Conservation (phyloP, 768 basidiomycete species). For the Lentinula detonsa region DNA sequence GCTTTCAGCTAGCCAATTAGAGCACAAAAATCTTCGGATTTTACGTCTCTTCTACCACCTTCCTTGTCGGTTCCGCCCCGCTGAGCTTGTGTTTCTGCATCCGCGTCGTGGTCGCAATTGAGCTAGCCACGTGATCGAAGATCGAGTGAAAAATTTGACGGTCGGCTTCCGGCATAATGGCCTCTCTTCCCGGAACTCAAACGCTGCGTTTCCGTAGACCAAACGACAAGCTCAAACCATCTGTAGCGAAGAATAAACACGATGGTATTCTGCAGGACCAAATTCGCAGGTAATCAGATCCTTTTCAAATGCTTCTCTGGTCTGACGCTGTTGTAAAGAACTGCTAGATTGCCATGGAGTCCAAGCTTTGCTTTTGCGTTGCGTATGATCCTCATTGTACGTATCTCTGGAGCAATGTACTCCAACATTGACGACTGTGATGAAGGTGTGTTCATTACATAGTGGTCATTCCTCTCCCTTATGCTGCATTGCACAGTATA, state of each 20-base stretch:
- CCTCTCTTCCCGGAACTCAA: slow-evolving; percentile 19
- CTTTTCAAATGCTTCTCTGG: background rate
- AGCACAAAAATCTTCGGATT: background rate
- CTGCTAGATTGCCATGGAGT: slow-evolving; percentile 75
- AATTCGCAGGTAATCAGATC: slow-evolving; percentile 52
- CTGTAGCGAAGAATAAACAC: slow-evolving; percentile 31
- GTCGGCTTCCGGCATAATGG: background rate
- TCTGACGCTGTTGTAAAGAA: slow-evolving; percentile 27
- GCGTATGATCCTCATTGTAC: slow-evolving; percentile 74
- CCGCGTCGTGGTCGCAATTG: background rate
- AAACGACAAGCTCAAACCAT: slow-evolving; percentile 24
- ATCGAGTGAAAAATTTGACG: background rate
- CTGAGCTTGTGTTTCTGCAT: background rate
- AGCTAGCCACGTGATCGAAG: background rate
- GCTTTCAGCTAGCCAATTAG: background rate
- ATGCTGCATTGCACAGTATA: slow-evolving; percentile 52
- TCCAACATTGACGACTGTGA: slow-evolving; percentile 94
- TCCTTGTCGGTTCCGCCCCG: slow-evolving; percentile 4
- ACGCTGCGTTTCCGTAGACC: slow-evolving; percentile 47
- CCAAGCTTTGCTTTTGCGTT: slow-evolving; percentile 83
- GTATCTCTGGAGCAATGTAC: slow-evolving; percentile 89
- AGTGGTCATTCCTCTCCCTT: background rate
- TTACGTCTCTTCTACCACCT: background rate
- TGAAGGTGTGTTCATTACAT: slow-evolving; percentile 56
- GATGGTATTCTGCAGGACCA: slow-evolving; percentile 76